A percentile compares a stretch with the other conserved stretches of the same genome.
Evolutionary conservation across 306 rosid genomes (phyloP).

Genomic region (Ochetophila trinervis): DNA sequence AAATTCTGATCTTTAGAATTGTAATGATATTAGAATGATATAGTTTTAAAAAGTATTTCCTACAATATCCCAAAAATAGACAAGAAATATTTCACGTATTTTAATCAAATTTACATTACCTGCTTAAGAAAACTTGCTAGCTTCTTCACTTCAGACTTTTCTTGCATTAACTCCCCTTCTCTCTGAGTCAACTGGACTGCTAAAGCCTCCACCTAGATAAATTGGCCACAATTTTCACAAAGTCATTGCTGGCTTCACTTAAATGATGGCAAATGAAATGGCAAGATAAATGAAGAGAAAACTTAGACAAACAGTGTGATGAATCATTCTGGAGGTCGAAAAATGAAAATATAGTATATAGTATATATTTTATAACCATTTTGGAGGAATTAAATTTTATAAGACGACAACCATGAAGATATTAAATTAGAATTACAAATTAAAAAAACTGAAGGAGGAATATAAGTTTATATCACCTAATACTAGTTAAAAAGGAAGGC

Average conservation of each 20-base stretch:
- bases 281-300: not conserved
- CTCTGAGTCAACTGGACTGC: constrained; percentile 86
- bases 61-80: not conserved
- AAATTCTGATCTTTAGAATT: not conserved
- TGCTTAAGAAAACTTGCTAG: constrained; percentile 94
- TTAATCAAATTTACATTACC: constrained; percentile 42
- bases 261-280: constrained; percentile 4
- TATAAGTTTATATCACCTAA: not conserved
- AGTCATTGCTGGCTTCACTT: not conserved
- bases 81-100: not conserved
- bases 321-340: constrained; percentile 3
- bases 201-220: constrained; percentile 64
- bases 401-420: no score
- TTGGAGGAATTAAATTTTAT: not conserved
- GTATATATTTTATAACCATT: not conserved
- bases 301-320: not conserved
- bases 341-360: not conserved
- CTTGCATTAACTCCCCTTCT: constrained; percentile 71
- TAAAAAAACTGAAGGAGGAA: no score
- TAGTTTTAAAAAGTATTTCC: not conserved
- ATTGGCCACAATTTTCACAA: constrained; percentile 5
- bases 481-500: not conserved
- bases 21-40: not conserved
- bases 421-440: no score
- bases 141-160: constrained; percentile 92